These are phyloP conservation scores for Geranium brycei DNA, from an alignment of 345 rosid genomes.

Conservation along the genomic window DNA sequence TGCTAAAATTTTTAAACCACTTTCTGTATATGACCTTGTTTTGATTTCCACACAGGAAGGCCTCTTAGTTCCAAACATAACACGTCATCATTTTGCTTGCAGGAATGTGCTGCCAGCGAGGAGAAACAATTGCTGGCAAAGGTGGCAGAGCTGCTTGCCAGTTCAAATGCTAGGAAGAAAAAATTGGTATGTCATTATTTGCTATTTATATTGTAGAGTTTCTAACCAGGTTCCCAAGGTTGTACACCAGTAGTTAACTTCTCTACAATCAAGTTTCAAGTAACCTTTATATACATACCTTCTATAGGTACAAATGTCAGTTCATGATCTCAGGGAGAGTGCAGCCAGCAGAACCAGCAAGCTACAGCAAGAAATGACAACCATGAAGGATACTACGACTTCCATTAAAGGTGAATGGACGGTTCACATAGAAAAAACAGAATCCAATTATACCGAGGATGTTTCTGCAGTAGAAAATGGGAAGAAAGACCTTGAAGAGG, in stretches of 20 bases:
- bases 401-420: slow-evolving; percentile 72
- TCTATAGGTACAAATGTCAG: slow-evolving; percentile 71
- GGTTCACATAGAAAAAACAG: slow-evolving; percentile 66
- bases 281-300: slow-evolving; percentile 1
- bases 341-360: slow-evolving; percentile 59
- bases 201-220: not conserved
- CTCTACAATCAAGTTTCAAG: too few species aligned
- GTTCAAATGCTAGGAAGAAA: slow-evolving; percentile 83
- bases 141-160: slow-evolving; percentile 76
- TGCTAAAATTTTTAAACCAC: slow-evolving; percentile 13
- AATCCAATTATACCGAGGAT: slow-evolving; percentile 54
- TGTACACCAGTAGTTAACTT: not conserved
- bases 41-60: too few species aligned
- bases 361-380: slow-evolving; percentile 82
- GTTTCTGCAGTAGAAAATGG: slow-evolving; percentile 64
- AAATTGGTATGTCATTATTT: slow-evolving; percentile 39
- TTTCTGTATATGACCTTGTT: not conserved
- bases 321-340: slow-evolving; percentile 69
- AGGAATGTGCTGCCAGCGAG: slow-evolving; percentile 86
- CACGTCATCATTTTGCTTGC: slow-evolving; percentile 7
- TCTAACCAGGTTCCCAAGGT: not conserved
- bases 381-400: slow-evolving; percentile 72
- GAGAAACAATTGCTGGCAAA: slow-evolving; percentile 78
- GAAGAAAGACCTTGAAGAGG: slow-evolving; percentile 67
- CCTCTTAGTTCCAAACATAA: too few species aligned